These are phyloP conservation scores for Aspergillus melleus DNA, from an alignment of 2,329 filamentous ascomycete genomes.

Conservation along the genomic window DNA sequence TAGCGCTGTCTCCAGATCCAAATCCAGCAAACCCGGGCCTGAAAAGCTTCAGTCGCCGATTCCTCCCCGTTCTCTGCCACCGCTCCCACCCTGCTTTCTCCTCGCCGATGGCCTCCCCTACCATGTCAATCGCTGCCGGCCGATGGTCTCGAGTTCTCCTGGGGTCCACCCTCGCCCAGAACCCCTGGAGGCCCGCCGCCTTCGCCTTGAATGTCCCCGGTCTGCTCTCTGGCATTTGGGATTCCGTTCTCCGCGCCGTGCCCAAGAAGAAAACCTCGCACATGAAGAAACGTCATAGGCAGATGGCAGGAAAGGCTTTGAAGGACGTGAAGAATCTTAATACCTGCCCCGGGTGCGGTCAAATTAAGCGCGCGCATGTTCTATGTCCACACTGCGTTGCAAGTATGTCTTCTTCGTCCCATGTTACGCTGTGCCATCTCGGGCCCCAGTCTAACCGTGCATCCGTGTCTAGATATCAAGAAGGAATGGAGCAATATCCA, in stretches of 20 bases:
- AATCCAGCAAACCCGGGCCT: slow-evolving; percentile 19
- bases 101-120: slow-evolving; percentile 22
- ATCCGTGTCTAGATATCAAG: slow-evolving; percentile 42
- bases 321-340: slow-evolving; percentile 87
- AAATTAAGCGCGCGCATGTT: slow-evolving; percentile 82
- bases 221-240: slow-evolving; percentile 83
- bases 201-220: slow-evolving; percentile 64
- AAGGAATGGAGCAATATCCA: slow-evolving; percentile 45
- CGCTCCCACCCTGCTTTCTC: slow-evolving; percentile 25
- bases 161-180: slow-evolving; percentile 54
- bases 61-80: slow-evolving; percentile 17
- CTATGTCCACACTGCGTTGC: slow-evolving; percentile 84
- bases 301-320: slow-evolving; percentile 92
- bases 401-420: slow-evolving; percentile 57
- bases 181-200: slow-evolving; percentile 60
- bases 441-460: slow-evolving; percentile 1
- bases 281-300: slow-evolving; percentile 88
- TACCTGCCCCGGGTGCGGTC: slow-evolving; percentile 85
- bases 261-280: slow-evolving; percentile 99
- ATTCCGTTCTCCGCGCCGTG: slow-evolving; percentile 85
- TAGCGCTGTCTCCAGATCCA: slow-evolving; percentile 32
- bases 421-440: no score
- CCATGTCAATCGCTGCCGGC: slow-evolving; percentile 15
- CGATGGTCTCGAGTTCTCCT: slow-evolving; percentile 40
- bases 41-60: slow-evolving; percentile 22